Conservation (phyloP, 2,329 filamentous ascomycete genomes). For the Penicillium griseofulvum region DNA sequence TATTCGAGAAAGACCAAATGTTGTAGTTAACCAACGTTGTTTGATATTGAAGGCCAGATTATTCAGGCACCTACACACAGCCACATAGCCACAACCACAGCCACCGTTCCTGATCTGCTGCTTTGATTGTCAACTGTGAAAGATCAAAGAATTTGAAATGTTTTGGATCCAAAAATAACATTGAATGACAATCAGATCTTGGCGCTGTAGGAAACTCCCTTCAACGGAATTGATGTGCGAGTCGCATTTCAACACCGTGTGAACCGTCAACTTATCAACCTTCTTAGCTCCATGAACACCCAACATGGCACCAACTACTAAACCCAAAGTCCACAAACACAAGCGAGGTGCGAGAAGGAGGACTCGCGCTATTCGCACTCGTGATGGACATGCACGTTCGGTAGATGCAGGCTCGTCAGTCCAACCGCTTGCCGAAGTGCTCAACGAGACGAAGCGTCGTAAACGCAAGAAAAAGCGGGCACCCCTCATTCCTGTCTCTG, state of each 20-base stretch:
- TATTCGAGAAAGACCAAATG: neutral
- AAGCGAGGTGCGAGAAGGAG: slow-evolving; percentile 7
- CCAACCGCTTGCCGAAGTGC: slow-evolving; percentile 1
- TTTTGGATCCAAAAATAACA: slow-evolving; percentile 2
- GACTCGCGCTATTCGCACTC: slow-evolving; percentile 9
- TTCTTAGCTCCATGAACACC: neutral
- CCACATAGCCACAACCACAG: neutral
- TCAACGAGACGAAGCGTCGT: slow-evolving; percentile 4
- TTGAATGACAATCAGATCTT: neutral
- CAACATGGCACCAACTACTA: slow-evolving; percentile 17
- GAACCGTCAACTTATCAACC: neutral
- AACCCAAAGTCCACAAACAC: slow-evolving; percentile 5
- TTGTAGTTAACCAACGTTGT: no score
- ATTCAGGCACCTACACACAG: neutral
- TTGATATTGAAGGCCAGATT: neutral
- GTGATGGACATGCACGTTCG: neutral
- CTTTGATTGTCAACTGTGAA: neutral
- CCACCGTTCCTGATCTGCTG: slow-evolving; percentile 2
- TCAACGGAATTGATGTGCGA: neutral
- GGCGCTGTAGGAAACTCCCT: no score
- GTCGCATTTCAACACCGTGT: neutral
- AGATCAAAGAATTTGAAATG: neutral
- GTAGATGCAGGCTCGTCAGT: neutral
- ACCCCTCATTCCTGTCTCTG: slow-evolving; percentile 19
- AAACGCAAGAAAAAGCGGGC: slow-evolving; percentile 7